These are phyloP conservation scores for Blakeslea trispora DNA, from an alignment of 371 early-diverging fungal species.

Conservation along the genomic window DNA sequence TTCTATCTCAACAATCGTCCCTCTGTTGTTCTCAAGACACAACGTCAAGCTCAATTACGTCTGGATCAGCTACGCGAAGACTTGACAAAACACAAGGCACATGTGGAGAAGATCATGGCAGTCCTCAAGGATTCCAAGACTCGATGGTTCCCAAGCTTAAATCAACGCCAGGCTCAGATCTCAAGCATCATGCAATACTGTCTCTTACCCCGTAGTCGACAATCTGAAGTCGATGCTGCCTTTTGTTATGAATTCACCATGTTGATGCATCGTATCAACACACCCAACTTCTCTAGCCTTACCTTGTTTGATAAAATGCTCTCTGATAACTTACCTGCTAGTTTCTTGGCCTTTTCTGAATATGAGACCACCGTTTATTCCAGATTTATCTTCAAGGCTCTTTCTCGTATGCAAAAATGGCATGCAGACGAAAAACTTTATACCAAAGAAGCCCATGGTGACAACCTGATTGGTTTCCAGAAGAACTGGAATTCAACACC, in stretches of 20 bases:
- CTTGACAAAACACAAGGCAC: slow-evolving; percentile 46
- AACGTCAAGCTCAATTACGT: slow-evolving; percentile 41
- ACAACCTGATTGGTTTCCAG: slow-evolving; percentile 75
- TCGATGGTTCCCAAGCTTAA: slow-evolving; percentile 69
- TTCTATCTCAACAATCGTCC: slow-evolving; percentile 31
- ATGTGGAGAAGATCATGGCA: slow-evolving; percentile 46
- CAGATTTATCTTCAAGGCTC: slow-evolving; percentile 61
- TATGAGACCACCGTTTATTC: slow-evolving; percentile 77
- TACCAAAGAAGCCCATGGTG: slow-evolving; percentile 57
- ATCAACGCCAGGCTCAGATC: slow-evolving; percentile 54
- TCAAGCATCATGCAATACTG: slow-evolving; percentile 76
- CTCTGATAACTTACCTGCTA: slow-evolving; percentile 43
- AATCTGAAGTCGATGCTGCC: slow-evolving; percentile 80
- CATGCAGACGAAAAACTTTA: slow-evolving; percentile 59
- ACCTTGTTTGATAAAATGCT: slow-evolving; percentile 75
- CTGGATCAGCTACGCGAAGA: slow-evolving; percentile 37
- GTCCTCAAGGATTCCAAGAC: slow-evolving; percentile 65
- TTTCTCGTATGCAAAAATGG: slow-evolving; percentile 64
- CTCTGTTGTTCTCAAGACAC: slow-evolving; percentile 35
- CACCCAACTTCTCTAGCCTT: slow-evolving; percentile 76
- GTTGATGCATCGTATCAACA: slow-evolving; percentile 77
- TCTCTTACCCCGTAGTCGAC: slow-evolving; percentile 72
- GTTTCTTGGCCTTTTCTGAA: slow-evolving; percentile 70
- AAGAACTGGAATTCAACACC: slow-evolving; percentile 57
- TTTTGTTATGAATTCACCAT: slow-evolving; percentile 83